Evolutionary conservation across 345 rosid genomes (phyloP), one percentile per base, ranked within the genome.

Genomic region (Salix udensis): DNA sequence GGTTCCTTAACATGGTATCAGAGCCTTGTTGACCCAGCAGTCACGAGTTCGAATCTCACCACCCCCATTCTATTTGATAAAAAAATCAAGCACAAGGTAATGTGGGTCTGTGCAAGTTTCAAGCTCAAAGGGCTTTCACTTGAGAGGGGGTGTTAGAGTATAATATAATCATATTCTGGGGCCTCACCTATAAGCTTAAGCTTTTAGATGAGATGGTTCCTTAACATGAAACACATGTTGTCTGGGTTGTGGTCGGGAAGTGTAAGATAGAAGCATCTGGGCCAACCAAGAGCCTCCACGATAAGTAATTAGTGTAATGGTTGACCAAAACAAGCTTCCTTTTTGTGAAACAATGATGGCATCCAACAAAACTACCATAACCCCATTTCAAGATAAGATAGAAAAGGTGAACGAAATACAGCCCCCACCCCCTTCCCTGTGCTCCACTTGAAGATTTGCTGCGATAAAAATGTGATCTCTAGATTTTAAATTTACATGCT

Each of bases 301-400:
- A 67, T 37, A 67, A 36, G 46, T 50, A 13, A 69, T 66, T n/a
- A 34, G 53, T 48, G 23, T 12, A 39, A 67, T 28, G 39, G 85
- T 75, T 82, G 79, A 75, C 79, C 77, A 71, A 58, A 74, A 52
- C 73, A 44, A 74, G 52, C 44, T 24, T 46, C 55, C 58, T 55
- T 81, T 77, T 42, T 42, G 39, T 48, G 70, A 66, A 77, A 75
- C 84, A 78, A 74, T 73, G 30, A 74, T 77, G 44, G 75, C 80
- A 64, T 77, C 53, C 76, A 72, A 60, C 76, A 66, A 71, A 34
- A 40, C 73, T 16, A 65, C 36, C 53, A 15, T 5, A 30, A 34
- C n/a, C 53, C 71, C 36, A 23, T 61, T 23, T 18, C 52, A 42
- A 75, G 77, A 67, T 58, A 67, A 76, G 83, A 36, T 40, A 36